Evolutionary conservation across 2,329 filamentous ascomycete genomes (phyloP).

Genomic region (Pyrenochaeta sp.): DNA sequence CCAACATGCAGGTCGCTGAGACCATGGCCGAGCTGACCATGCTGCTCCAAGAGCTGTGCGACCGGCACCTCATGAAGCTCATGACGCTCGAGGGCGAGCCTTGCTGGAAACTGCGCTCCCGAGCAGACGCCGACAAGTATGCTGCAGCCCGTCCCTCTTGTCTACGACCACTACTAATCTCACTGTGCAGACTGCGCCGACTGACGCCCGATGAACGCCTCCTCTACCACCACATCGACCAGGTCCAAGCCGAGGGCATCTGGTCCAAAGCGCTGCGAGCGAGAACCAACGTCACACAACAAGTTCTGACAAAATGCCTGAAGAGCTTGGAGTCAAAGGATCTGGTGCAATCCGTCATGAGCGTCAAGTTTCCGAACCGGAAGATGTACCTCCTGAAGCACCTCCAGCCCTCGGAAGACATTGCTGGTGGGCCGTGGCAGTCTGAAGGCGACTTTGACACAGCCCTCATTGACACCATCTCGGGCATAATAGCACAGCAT

Average conservation of each 20-base stretch:
- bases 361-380: slow-evolving; percentile 86
- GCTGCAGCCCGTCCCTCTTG: slow-evolving; percentile 2
- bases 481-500: slow-evolving; percentile 75
- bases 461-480: slow-evolving; percentile 82
- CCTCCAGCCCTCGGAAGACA: slow-evolving; percentile 84
- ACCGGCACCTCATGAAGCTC: slow-evolving; percentile 48
- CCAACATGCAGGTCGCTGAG: slow-evolving; percentile 47
- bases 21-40: slow-evolving; percentile 42
- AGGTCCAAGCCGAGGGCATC: slow-evolving; percentile 82
- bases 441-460: slow-evolving; percentile 90
- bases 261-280: slow-evolving; percentile 88
- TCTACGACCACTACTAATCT: slow-evolving; percentile 14
- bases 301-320: slow-evolving; percentile 79
- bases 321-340: slow-evolving; percentile 84
- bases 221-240: slow-evolving; percentile 89
- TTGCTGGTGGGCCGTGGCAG: slow-evolving; percentile 94
- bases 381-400: slow-evolving; percentile 96
- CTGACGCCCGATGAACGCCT: slow-evolving; percentile 76
- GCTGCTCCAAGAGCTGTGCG: slow-evolving; percentile 45
- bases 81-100: slow-evolving; percentile 47
- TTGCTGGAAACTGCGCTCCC: slow-evolving; percentile 49
- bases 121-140: slow-evolving; percentile 49
- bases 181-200: slow-evolving; percentile 46
- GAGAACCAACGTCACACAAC: slow-evolving; percentile 83
- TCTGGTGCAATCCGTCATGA: slow-evolving; percentile 88